Evolutionary conservation across 345 rosid species (phyloP).

Genomic region (Syzygium aqueum): DNA sequence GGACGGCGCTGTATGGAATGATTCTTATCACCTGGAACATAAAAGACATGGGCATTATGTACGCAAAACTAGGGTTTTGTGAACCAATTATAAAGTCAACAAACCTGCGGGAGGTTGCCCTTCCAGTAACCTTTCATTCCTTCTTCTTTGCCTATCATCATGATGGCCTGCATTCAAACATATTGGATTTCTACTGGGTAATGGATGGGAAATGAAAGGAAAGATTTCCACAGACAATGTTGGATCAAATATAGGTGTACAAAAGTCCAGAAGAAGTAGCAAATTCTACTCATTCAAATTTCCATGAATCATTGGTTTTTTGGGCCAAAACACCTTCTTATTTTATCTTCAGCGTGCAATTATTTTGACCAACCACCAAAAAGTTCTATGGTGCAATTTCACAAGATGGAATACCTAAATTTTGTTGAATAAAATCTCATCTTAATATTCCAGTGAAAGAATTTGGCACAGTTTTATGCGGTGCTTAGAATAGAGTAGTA

Average conservation of each 20-base stretch:
- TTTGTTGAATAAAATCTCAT: not conserved
- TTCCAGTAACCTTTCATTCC: constrained; percentile 99
- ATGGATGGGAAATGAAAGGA: not conserved
- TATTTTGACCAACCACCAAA: not conserved
- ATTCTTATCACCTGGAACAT: constrained; percentile 65
- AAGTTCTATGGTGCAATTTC: not conserved
- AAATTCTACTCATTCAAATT: not conserved
- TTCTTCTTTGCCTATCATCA: constrained; percentile 75
- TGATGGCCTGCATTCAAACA: constrained; percentile 47
- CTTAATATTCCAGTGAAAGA: not conserved
- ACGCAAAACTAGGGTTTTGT: not conserved
- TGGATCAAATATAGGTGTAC: not conserved
- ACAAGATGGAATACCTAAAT: not conserved
- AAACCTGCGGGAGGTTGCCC: constrained; percentile 96
- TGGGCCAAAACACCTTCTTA: not conserved
- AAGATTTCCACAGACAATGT: not conserved
- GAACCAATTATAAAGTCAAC: not conserved
- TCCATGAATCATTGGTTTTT: not conserved
- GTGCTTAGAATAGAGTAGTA: not conserved
- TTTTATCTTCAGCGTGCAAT: not conserved
- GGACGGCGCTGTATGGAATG: constrained; percentile 91
- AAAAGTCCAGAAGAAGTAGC: not conserved
- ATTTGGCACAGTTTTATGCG: not conserved
- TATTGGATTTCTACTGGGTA: not conserved
- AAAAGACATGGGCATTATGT: not conserved